These are phyloP conservation scores for Vitis hybrid DNA, from an alignment of 177 flowering plant genomes.

Conservation along the genomic window DNA sequence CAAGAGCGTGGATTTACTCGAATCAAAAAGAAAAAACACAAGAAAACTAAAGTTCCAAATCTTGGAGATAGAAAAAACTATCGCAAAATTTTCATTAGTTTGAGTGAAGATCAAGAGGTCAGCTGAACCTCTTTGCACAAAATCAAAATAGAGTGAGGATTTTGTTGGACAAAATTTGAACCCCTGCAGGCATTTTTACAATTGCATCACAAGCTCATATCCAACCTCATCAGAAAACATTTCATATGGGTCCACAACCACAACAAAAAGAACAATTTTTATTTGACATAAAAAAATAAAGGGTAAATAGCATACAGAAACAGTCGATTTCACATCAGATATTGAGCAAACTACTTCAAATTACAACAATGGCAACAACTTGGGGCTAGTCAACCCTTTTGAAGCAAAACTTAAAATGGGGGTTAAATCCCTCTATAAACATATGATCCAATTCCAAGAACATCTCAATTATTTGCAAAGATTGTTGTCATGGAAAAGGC, in stretches of 20 bases:
- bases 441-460: not conserved
- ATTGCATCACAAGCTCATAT: no score
- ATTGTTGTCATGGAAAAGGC: conserved; percentile 9
- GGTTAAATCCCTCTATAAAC: conserved; percentile 20
- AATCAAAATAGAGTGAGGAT: no score
- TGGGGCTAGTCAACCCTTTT: conserved; percentile 7
- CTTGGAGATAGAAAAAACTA: no score
- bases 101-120: no score
- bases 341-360: not conserved
- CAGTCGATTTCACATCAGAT: not conserved
- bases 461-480: conserved; percentile 11
- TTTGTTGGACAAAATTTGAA: no score
- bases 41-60: no score
- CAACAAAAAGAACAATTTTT: conserved; percentile 1
- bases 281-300: not conserved
- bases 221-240: no score
- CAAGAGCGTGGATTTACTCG: no score
- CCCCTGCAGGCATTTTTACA: no score
- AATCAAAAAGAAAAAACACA: no score
- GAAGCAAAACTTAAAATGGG: conserved; percentile 9
- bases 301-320: conserved; percentile 7
- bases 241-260: not conserved
- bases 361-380: conserved; percentile 18
- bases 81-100: no score
- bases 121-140: no score